Base-by-base conservation (phyloP, 352 stramenopile species). In the Globisporangium acanthophoron region DNA sequence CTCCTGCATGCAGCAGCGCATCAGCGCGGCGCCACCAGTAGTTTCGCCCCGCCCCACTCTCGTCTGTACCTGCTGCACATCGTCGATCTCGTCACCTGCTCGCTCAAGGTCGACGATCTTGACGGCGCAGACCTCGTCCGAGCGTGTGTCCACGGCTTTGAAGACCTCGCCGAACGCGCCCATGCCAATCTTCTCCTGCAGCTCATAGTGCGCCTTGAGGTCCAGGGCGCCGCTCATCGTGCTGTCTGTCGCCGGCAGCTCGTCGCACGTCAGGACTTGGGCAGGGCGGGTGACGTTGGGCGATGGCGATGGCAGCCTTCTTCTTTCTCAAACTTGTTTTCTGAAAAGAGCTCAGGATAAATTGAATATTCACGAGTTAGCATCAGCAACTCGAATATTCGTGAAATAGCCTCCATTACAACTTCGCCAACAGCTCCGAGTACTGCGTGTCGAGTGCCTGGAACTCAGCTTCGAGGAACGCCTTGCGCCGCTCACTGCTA, bases 81-180 rank as follows among this genome's bases (percentile, higher is more conserved):
- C 85, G 53, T 95, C 85, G 59, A 93, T 87, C 69, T 93, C 85
- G 48, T 93, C 85, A 33, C 80, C 78, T 6, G 80, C 85, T n/a
- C 75, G 76, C 67, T 95, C 83, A 9, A 95, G 64, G 62, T 93
- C 85, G 56, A 95, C 80, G 62, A 95, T 91, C 63, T 95, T 93
- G 56, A 93, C 70, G 27, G 85, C 83, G 58, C 80, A 85, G 29
- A 90, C 74, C 56, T 90, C 71, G 51, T 90, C 65, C 33, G 83
- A 79, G 56, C 85, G 76, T 29, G 59, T 78, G 66, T 94, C 74
- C 2, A 92, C 52, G 31, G 70, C 84, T 55, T 87, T 90, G 66
- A 74, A 93, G 9, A 94, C 85, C 56, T 94, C 79, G 11, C 85
- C 85, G 49, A 92, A 94, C 31, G 85, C 85, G 20, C 85, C 85